phyloP scores from a whole-genome alignment of 371 early-diverging fungal genomes.

The Lichtheimia hyalospora region DNA sequence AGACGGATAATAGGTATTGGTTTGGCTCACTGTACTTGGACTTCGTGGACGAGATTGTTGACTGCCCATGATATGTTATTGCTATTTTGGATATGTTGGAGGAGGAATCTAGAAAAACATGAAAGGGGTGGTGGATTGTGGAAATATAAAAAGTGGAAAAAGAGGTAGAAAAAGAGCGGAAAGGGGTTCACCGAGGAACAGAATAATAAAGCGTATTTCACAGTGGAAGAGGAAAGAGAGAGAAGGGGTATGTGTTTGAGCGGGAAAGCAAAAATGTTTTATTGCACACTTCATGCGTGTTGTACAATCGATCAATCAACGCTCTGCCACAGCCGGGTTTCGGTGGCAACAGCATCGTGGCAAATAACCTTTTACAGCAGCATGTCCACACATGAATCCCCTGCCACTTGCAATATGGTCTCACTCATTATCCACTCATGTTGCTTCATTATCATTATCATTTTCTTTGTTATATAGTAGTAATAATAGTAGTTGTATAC shows the following conservation, averaged over 20 bases:
- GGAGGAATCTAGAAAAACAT: not conserved
- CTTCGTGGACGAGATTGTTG: conserved; percentile 29
- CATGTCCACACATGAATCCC: no score
- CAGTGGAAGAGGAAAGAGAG: not conserved
- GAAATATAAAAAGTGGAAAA: conserved; percentile 2
- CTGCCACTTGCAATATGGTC: no score
- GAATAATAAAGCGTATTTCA: not conserved
- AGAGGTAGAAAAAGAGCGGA: conserved; percentile 11
- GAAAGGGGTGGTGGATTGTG: not conserved
- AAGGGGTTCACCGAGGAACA: conserved; percentile 1
- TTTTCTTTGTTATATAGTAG: conserved; percentile 7
- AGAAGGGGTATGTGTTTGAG: conserved; percentile 2
- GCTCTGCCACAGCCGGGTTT: not conserved
- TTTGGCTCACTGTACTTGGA: conserved; percentile 22
- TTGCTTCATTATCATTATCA: conserved; percentile 5
- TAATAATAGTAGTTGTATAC: not conserved
- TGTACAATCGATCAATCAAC: conserved; percentile 2
- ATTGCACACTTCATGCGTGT: conserved; percentile 3
- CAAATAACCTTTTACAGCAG: not conserved
- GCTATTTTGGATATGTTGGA: not conserved
- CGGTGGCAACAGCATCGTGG: not conserved
- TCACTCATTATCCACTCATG: not conserved
- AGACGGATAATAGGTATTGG: conserved; percentile 18
- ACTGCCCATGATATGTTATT: conserved; percentile 29
- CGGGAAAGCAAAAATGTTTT: conserved; percentile 4